Evolutionary conservation across 345 rosid species (phyloP).

Genomic region (Eucalyptus globulus): DNA sequence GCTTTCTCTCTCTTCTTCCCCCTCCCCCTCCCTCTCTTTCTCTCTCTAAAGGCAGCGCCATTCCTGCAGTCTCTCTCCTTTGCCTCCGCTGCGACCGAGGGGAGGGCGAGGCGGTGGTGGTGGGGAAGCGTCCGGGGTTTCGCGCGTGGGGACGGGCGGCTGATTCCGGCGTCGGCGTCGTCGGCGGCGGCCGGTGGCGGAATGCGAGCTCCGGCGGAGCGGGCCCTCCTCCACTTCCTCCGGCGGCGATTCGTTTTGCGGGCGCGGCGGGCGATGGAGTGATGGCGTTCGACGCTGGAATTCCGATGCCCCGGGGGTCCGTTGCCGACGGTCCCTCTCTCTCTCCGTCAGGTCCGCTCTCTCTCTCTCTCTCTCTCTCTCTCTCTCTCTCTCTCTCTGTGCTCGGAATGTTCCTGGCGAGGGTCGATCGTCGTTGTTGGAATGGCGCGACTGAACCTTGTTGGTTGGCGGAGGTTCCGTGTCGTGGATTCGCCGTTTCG

Average conservation of each 20-base stretch:
- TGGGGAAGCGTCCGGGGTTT: background rate
- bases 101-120: background rate
- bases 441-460: background rate
- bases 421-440: background rate
- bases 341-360: conserved; percentile 34
- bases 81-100: background rate
- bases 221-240: background rate
- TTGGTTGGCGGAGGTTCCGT: background rate
- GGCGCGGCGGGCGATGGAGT: conserved; percentile 6
- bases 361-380: conserved; percentile 1
- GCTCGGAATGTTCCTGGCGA: background rate
- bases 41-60: background rate
- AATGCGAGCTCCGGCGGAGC: conserved; percentile 5
- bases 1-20: background rate
- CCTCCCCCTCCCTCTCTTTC: background rate
- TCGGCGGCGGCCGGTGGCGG: background rate
- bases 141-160: background rate
- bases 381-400: background rate
- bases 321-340: conserved; percentile 44
- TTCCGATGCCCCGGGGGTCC: conserved; percentile 47
- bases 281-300: conserved; percentile 75
- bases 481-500: background rate
- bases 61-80: background rate
- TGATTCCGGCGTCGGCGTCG: background rate
- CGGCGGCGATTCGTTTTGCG: conserved; percentile 10